These are phyloP conservation scores for Pouteria campechiana DNA, from an alignment of 179 eudicot genomes.

Conservation along the genomic window DNA sequence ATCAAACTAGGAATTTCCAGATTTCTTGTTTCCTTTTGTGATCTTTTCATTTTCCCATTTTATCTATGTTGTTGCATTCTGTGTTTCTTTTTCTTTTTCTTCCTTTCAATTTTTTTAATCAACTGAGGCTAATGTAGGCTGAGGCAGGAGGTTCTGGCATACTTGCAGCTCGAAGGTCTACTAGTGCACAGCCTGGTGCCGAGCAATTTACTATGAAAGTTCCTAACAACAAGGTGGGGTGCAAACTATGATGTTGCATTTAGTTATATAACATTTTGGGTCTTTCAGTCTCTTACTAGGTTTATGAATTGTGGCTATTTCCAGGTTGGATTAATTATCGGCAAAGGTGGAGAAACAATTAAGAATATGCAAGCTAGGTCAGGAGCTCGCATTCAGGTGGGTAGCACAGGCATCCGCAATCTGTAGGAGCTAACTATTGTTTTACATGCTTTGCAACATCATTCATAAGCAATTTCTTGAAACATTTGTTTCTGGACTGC, in stretches of 20 bases:
- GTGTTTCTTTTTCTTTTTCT: no score
- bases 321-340: conserved; percentile 92
- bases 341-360: conserved; percentile 96
- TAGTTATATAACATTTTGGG: background rate
- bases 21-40: no score
- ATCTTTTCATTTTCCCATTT: no score
- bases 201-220: conserved; percentile 58
- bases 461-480: no score
- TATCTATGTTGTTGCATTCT: no score
- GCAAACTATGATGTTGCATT: background rate
- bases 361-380: conserved; percentile 75
- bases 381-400: conserved; percentile 94
- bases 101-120: no score
- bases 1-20: no score
- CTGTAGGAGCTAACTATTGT: no score
- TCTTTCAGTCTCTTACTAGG: background rate
- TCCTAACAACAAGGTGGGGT: conserved; percentile 74
- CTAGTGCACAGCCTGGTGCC: conserved; percentile 46
- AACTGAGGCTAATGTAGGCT: no score
- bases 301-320: conserved; percentile 1
- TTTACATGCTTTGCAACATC: no score
- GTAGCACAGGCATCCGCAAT: no score
- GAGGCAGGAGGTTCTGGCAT: conserved; percentile 74
- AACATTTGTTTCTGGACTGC: no score
- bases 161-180: conserved; percentile 45